Evolutionary conservation across 345 rosid species (phyloP).

Genomic region (Kandelia obovata): DNA sequence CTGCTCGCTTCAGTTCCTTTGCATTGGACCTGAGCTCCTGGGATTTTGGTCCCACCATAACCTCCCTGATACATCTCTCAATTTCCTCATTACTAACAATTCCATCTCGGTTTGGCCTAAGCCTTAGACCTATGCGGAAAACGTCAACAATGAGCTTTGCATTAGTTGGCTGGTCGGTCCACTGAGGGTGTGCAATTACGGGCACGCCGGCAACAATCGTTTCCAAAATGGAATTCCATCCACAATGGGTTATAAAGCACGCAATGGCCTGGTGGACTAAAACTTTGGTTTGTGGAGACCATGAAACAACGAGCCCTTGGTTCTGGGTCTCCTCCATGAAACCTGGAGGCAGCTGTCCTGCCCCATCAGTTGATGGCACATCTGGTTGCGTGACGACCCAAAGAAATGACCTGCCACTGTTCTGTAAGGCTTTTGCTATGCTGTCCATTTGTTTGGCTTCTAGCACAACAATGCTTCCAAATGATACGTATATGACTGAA

Average conservation of each 20-base stretch:
- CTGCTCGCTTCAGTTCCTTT: slow-evolving; percentile 30
- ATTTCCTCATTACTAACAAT: slow-evolving; percentile 27
- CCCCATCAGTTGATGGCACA: slow-evolving; percentile 3
- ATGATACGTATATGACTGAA: slow-evolving; percentile 47
- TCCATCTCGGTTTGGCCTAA: slow-evolving; percentile 26
- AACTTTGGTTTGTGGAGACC: slow-evolving; percentile 50
- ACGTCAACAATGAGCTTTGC: slow-evolving; percentile 47
- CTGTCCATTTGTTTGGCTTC: slow-evolving; percentile 31
- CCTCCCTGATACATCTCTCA: slow-evolving; percentile 22
- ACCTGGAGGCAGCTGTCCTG: slow-evolving; percentile 29
- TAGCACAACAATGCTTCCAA: slow-evolving; percentile 40
- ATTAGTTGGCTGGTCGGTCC: slow-evolving; percentile 56
- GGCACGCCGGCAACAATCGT: slow-evolving; percentile 41
- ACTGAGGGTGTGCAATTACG: slow-evolving; percentile 43
- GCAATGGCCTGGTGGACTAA: slow-evolving; percentile 37
- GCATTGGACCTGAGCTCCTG: slow-evolving; percentile 24
- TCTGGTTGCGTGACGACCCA: slow-evolving; percentile 46
- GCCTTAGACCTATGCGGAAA: slow-evolving; percentile 39
- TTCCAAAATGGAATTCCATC: slow-evolving; percentile 54
- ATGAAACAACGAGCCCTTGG: slow-evolving; percentile 39
- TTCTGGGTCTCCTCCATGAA: slow-evolving; percentile 33
- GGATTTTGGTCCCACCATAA: slow-evolving; percentile 20
- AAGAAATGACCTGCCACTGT: slow-evolving; percentile 29
- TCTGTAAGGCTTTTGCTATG: slow-evolving; percentile 37
- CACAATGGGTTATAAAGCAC: slow-evolving; percentile 55